Conservation (phyloP, 768 basidiomycete species). For the Mycena leptocephala region DNA sequence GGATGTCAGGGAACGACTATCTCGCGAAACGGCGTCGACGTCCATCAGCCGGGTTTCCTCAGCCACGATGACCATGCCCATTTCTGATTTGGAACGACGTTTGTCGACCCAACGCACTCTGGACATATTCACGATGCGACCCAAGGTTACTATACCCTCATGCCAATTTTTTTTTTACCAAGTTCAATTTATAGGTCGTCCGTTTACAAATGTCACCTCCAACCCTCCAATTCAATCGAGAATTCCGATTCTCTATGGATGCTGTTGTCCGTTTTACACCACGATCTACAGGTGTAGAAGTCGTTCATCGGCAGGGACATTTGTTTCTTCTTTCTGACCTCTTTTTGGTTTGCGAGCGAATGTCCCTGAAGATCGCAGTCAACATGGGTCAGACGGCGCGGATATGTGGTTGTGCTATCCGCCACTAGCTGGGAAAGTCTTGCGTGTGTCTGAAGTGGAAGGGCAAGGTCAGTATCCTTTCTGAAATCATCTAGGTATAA, state of each 20-base stretch:
- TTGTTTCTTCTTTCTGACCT: conserved; percentile 94
- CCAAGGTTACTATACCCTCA: conserved; percentile 71
- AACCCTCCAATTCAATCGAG: conserved; percentile 82
- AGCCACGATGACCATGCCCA: conserved; percentile 68
- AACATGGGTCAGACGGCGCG: conserved; percentile 68
- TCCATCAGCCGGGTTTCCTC: conserved; percentile 69
- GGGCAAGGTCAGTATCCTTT: conserved; percentile 67
- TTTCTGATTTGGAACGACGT: conserved; percentile 86
- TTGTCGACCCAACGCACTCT: conserved; percentile 85
- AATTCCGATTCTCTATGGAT: conserved; percentile 80
- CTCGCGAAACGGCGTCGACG: conserved; percentile 72
- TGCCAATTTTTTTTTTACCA: not conserved
- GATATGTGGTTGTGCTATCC: conserved; percentile 97
- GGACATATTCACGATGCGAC: conserved; percentile 96
- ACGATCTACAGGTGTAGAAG: conserved; percentile 79
- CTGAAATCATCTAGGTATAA: not conserved
- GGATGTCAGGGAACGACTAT: conserved; percentile 67
- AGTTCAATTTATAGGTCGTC: conserved; percentile 72
- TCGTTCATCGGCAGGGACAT: conserved; percentile 85
- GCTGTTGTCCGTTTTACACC: conserved; percentile 87
- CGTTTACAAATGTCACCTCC: conserved; percentile 93
- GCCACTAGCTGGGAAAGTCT: conserved; percentile 94
- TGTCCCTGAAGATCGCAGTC: conserved; percentile 77
- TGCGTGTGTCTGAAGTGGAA: conserved; percentile 76
- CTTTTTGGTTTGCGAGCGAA: conserved; percentile 91